Evolutionary conservation across 2,329 filamentous ascomycete genomes (phyloP).

Genomic region (Cladorrhinum sp.): DNA sequence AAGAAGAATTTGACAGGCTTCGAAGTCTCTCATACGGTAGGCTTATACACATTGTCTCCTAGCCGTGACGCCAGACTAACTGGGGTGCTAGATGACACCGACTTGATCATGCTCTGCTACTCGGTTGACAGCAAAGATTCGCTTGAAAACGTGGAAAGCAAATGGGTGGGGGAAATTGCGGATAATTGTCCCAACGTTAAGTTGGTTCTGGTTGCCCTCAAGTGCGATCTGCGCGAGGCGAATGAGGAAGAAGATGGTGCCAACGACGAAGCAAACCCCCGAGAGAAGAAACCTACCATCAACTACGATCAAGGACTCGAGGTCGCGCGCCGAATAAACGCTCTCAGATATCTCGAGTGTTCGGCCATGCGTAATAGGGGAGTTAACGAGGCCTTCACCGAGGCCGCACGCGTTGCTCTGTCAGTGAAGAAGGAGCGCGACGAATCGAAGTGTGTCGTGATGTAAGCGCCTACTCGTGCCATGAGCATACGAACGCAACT

Average conservation of each 20-base stretch:
- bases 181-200: slow-evolving; percentile 97
- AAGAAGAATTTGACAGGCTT: slow-evolving; percentile 97
- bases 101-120: slow-evolving; percentile 98
- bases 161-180: slow-evolving; percentile 97
- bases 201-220: slow-evolving; percentile 90
- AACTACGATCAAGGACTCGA: slow-evolving; percentile 89
- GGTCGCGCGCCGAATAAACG: slow-evolving; percentile 86
- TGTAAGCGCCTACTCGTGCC: slow-evolving; percentile 41
- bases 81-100: slow-evolving; percentile 66
- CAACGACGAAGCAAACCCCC: slow-evolving; percentile 35
- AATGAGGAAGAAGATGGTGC: slow-evolving; percentile 60
- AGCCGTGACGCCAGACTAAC: slow-evolving; percentile 14
- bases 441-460: slow-evolving; percentile 58
- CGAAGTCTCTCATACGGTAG: slow-evolving; percentile 89
- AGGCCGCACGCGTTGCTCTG: slow-evolving; percentile 90
- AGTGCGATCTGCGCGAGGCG: slow-evolving; percentile 89
- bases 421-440: slow-evolving; percentile 65
- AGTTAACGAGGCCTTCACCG: slow-evolving; percentile 97
- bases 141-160: slow-evolving; percentile 96
- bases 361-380: slow-evolving; percentile 97
- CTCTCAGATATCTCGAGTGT: slow-evolving; percentile 93
- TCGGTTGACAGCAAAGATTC: slow-evolving; percentile 95
- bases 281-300: slow-evolving; percentile 70
- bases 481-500: not conserved
- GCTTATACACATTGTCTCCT: slow-evolving; percentile 6